Evolutionary conservation across 1,284 basidiomycete species (phyloP), one percentile per base, ranked within the genome.

Genomic region (Puccinia brachypodii): DNA sequence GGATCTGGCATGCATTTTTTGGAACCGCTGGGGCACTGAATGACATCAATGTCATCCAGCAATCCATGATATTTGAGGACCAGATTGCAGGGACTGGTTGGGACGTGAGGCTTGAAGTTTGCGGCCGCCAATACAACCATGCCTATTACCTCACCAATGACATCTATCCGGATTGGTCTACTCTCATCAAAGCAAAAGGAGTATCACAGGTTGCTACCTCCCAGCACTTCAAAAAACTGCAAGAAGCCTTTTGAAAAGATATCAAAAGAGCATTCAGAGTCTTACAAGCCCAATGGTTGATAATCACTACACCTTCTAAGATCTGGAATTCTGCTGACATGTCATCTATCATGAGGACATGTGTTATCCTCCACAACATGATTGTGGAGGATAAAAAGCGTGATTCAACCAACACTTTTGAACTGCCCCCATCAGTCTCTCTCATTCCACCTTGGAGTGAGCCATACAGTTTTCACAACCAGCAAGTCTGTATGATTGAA

Each of bases 1-100:
- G 73, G 73, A 33, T 75, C 13, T 75, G 73, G 73, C 66, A 64
- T 50, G 25, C 42, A 3, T 73, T 73, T 31, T 73, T 73, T 73
- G 71, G 71, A 8, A 40, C 56, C 2, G 47, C 73, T 13, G 73
- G 73, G 7, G 8, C 73, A 31, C 25, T 19, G 8, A 75, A 60
- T 14, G 53, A 75, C 38, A 56, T 75, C 28, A 75, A 58, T 38
- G 33, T 75, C 7, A 4, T 75, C 2, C 8, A 75, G 3, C 47
- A 50, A 2, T 75, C 50, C 1, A 31, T 16, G 28, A 16, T 75
- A n/a, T 75, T 75, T 58, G 53, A 60, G 14, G 9, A 58, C 16
- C 1, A 11, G 16, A 38, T 58, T 33, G n/a, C 25, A 2, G 53
- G 50, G 1, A 28, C 44, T 19, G 33, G n/a, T 56, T 53, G 44